phyloP scores from a whole-genome alignment of 2,329 filamentous ascomycete genomes.

The Beauveria australis region DNA sequence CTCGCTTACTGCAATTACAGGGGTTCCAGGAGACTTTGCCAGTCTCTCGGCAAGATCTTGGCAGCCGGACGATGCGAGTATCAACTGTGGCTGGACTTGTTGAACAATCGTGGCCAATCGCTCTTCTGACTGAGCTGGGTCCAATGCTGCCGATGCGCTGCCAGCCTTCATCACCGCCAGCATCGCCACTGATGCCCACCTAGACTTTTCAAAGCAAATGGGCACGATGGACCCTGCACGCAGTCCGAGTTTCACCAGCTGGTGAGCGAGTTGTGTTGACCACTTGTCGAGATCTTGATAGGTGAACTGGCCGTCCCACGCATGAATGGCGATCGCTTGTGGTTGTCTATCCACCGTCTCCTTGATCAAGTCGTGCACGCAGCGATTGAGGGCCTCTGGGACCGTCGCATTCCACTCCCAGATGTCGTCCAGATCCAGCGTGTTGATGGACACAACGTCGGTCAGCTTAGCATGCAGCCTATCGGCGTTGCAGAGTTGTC shows the following conservation, averaged over 20 bases:
- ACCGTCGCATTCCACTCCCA: slow-evolving; percentile 6
- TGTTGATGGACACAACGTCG: neutral
- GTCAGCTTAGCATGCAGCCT: neutral
- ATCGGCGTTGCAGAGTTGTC: slow-evolving; percentile 7
- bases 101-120: slow-evolving; percentile 8
- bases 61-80: neutral
- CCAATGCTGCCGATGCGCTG: slow-evolving; percentile 24
- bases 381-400: neutral
- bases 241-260: slow-evolving; percentile 11
- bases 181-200: slow-evolving; percentile 20
- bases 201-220: slow-evolving; percentile 22
- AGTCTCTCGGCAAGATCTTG: neutral
- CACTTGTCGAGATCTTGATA: slow-evolving; percentile 17
- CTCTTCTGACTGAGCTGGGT: slow-evolving; percentile 16
- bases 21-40: neutral
- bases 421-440: neutral
- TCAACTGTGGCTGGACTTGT: neutral
- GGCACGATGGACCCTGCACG: neutral
- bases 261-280: slow-evolving; percentile 12
- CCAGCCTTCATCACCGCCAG: slow-evolving; percentile 25
- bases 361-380: slow-evolving; percentile 2
- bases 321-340: slow-evolving; percentile 14
- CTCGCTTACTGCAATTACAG: neutral
- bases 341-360: slow-evolving; percentile 4
- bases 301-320: slow-evolving; percentile 18